Conservation (phyloP, 1,284 basidiomycete genomes). For the Mycena sp. region DNA sequence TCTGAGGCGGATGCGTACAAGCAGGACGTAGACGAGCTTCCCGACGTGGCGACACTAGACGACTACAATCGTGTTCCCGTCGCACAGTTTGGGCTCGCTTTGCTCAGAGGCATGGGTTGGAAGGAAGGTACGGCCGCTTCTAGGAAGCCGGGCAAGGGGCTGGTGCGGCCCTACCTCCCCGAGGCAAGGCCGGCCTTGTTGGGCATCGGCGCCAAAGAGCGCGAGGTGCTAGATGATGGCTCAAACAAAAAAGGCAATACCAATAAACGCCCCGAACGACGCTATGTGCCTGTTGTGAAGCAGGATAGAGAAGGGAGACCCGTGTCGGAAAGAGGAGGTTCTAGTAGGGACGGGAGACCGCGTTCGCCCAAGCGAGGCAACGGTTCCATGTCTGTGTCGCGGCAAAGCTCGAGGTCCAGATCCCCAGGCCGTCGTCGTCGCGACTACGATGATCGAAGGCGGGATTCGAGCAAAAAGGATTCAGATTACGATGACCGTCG, state of each 20-base stretch:
- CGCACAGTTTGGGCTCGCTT: slow-evolving; percentile 91
- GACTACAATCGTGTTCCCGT: slow-evolving; percentile 95
- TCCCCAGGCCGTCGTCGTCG: slow-evolving; percentile 49
- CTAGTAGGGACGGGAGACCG: slow-evolving; percentile 40
- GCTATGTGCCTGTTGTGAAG: slow-evolving; percentile 82
- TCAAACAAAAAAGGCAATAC: slow-evolving; percentile 54
- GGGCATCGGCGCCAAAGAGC: slow-evolving; percentile 92
- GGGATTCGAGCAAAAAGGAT: slow-evolving; percentile 23
- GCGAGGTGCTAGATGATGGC: slow-evolving; percentile 72
- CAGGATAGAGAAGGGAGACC: slow-evolving; percentile 54
- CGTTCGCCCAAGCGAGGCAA: slow-evolving; percentile 33
- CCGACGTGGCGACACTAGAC: slow-evolving; percentile 78
- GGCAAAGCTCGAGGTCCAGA: slow-evolving; percentile 39
- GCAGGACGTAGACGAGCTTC: slow-evolving; percentile 83
- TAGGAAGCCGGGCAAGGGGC: slow-evolving; percentile 60
- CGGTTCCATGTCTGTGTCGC: slow-evolving; percentile 34
- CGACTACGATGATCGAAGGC: slow-evolving; percentile 41
- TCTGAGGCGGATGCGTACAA: slow-evolving; percentile 84
- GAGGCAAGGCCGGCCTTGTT: slow-evolving; percentile 83
- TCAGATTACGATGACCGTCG: slow-evolving; percentile 33
- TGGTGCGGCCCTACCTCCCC: slow-evolving; percentile 84
- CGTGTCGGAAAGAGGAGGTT: slow-evolving; percentile 36
- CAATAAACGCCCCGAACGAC: slow-evolving; percentile 64
- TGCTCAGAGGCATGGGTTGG: slow-evolving; percentile 98
- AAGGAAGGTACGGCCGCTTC: slow-evolving; percentile 82